phyloP scores from a whole-genome alignment of 2,329 filamentous ascomycete genomes.

The Ophiognomonia clavigignenti-juglandacearum region DNA sequence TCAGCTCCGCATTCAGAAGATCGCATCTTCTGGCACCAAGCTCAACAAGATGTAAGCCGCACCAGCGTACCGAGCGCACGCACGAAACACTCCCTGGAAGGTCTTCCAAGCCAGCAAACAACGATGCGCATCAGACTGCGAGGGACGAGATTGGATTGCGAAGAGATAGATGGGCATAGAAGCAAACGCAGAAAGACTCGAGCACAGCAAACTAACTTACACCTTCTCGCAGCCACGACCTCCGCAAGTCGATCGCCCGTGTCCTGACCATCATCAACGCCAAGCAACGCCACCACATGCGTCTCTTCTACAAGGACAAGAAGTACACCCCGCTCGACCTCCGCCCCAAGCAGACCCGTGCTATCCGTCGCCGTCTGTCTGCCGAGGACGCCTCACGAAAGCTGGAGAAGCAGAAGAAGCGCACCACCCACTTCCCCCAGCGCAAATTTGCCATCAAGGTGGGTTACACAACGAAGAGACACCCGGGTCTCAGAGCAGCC shows the following conservation, averaged over 20 bases:
- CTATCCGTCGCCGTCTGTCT: constrained; percentile 91
- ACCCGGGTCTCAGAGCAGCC: too few species aligned
- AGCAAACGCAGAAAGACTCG: constrained; percentile 5
- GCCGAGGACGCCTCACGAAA: constrained; percentile 80
- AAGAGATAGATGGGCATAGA: constrained; percentile 9
- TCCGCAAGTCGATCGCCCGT: constrained; percentile 99
- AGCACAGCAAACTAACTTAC: constrained; percentile 18
- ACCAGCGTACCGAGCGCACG: constrained; percentile 1
- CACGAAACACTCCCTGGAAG: constrained; percentile 5
- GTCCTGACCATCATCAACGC: constrained; percentile 99
- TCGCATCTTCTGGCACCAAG: constrained; percentile 91
- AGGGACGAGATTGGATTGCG: constrained; percentile 8
- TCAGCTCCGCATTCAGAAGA: constrained; percentile 97
- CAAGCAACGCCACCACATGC: constrained; percentile 97
- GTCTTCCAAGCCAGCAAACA: too few species aligned
- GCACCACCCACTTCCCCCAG: constrained; percentile 91
- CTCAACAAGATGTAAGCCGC: constrained; percentile 87
- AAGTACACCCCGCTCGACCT: constrained; percentile 99
- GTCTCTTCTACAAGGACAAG: constrained; percentile 99
- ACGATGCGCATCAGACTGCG: not conserved
- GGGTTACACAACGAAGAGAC: constrained; percentile 26
- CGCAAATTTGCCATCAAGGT: constrained; percentile 99
- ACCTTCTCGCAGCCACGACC: constrained; percentile 70
- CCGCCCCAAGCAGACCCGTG: constrained; percentile 96
- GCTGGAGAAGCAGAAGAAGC: constrained; percentile 97